A percentile compares a stretch with the other conserved stretches of the same genome.
Evolutionary conservation across 352 stramenopile species (phyloP).

Genomic region (Pythium aristosporum): DNA sequence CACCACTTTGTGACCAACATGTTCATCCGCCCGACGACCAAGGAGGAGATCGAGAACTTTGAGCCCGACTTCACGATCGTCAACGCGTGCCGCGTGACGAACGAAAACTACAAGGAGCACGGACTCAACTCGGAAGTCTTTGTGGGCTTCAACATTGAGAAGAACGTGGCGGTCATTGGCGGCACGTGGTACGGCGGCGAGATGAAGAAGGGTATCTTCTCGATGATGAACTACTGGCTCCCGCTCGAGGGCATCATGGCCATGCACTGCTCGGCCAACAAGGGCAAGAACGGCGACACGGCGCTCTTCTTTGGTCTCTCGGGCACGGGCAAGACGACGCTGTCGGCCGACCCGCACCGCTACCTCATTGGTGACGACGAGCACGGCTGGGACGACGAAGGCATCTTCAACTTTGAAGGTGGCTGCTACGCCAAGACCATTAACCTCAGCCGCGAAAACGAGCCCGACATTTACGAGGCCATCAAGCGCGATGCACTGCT

Average conservation of each 20-base stretch:
- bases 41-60: conserved; percentile 48
- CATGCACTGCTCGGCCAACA: conserved; percentile 65
- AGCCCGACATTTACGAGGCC: conserved; percentile 93
- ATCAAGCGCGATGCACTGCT: conserved; percentile 48
- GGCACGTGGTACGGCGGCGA: conserved; percentile 67
- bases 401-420: conserved; percentile 98
- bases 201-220: conserved; percentile 78
- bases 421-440: conserved; percentile 98
- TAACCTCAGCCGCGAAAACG: conserved; percentile 90
- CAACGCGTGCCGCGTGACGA: conserved; percentile 58
- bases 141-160: conserved; percentile 73
- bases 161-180: conserved; percentile 55
- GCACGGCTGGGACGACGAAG: conserved; percentile 64
- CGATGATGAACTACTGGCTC: conserved; percentile 72
- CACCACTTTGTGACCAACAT: conserved; percentile 75
- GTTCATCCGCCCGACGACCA: conserved; percentile 62
- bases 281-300: conserved; percentile 44
- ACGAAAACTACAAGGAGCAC: conserved; percentile 56
- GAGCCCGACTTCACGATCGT: conserved; percentile 65
- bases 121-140: conserved; percentile 59
- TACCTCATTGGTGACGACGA: conserved; percentile 94
- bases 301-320: conserved; percentile 60
- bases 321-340: conserved; percentile 91
- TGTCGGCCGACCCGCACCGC: conserved; percentile 84
- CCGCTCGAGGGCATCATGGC: conserved; percentile 59